These are phyloP conservation scores for Plantago lanceolata DNA, from an alignment of 305 asterid genomes.

Conservation along the genomic window DNA sequence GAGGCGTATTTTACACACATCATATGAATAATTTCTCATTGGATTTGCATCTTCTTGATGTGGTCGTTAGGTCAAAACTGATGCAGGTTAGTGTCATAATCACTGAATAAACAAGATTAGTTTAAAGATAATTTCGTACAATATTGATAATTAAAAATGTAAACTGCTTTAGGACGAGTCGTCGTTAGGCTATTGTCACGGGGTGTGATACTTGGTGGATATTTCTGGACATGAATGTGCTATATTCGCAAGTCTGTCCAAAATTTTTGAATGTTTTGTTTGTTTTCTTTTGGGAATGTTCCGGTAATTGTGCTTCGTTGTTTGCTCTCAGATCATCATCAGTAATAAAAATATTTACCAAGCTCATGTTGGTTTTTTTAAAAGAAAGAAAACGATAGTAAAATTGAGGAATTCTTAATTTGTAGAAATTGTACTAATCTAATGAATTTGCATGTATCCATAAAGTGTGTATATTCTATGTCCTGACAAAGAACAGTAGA, in stretches of 20 bases:
- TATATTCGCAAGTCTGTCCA: neutral
- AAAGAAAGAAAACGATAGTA: too few relatives aligned
- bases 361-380: too few relatives aligned
- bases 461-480: too few relatives aligned
- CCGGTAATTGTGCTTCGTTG: too few relatives aligned
- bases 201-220: neutral
- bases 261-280: neutral
- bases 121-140: neutral
- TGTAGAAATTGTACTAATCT: too few relatives aligned
- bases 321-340: too few relatives aligned
- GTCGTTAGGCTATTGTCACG: conserved; percentile 10
- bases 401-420: too few relatives aligned
- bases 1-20: too few relatives aligned
- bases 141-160: neutral
- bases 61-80: conserved; percentile 3
- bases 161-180: neutral
- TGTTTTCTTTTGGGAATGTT: neutral
- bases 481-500: too few relatives aligned
- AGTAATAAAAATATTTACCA: too few relatives aligned
- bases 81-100: conserved; percentile 4
- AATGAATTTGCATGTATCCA: too few relatives aligned
- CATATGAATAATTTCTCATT: neutral
- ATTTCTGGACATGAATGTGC: neutral
- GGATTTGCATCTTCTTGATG: conserved; percentile 3
- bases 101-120: neutral